Evolutionary conservation across 2,329 filamentous ascomycete genomes (phyloP).

Genomic region (Aspergillus pseudotamarii): DNA sequence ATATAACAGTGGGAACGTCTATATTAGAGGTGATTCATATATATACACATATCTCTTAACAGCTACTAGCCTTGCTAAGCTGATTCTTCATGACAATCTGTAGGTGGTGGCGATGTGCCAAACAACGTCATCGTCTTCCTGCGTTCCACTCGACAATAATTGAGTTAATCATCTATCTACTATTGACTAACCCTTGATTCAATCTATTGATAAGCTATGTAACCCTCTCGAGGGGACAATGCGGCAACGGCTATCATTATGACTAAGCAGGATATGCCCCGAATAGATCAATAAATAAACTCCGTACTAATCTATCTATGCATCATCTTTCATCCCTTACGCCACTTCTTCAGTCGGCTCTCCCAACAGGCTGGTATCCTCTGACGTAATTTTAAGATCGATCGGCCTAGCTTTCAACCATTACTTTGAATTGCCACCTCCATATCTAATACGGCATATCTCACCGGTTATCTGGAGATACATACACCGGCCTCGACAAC

Average conservation of each 20-base stretch:
- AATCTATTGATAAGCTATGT: constrained; percentile 16
- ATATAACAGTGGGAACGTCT: background rate
- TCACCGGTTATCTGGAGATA: background rate
- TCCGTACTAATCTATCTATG: background rate
- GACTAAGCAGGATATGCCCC: background rate
- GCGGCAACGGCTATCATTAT: background rate
- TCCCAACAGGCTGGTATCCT: background rate
- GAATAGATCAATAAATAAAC: constrained; percentile 8
- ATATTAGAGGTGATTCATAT: background rate
- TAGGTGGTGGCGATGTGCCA: background rate
- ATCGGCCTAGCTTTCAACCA: background rate
- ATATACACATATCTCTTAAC: background rate
- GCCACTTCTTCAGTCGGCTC: constrained; percentile 11
- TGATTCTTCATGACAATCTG: background rate
- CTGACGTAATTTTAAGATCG: background rate
- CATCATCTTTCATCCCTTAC: constrained; percentile 18
- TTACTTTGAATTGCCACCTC: background rate
- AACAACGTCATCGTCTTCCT: background rate
- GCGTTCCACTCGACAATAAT: constrained; percentile 7
- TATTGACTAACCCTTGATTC: constrained; percentile 19
- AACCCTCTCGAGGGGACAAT: constrained; percentile 6
- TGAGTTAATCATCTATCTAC: constrained; percentile 9
- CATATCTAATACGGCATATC: background rate
- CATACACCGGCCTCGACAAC: background rate
- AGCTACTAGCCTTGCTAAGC: background rate